phyloP scores from a whole-genome alignment of 495 filamentous ascomycete genomes.

The Penicillium manginii region DNA sequence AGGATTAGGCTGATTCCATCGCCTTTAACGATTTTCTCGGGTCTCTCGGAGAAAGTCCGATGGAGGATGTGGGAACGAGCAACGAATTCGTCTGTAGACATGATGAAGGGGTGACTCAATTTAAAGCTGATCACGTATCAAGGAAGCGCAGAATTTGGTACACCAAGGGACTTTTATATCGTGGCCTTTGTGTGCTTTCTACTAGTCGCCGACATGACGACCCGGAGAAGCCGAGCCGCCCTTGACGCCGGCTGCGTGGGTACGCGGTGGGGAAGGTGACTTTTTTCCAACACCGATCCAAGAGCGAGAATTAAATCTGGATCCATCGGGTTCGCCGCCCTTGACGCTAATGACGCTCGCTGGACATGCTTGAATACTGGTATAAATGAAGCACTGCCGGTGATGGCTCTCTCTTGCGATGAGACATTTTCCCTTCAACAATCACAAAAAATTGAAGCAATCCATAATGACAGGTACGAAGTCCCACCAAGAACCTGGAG shows the following conservation, averaged over 20 bases:
- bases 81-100: constrained; percentile 16
- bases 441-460: too few species aligned
- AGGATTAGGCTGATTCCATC: constrained; percentile 33
- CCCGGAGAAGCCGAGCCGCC: constrained; percentile 14
- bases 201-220: not conserved
- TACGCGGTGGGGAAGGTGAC: not conserved
- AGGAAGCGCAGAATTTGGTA: not conserved
- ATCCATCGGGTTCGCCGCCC: constrained; percentile 10
- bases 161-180: not conserved
- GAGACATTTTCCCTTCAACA: not conserved
- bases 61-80: constrained; percentile 28
- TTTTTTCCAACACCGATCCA: not conserved
- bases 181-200: not conserved
- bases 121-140: not conserved
- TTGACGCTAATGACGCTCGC: constrained; percentile 6
- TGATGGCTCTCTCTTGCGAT: not conserved
- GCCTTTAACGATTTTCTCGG: constrained; percentile 24
- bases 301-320: not conserved
- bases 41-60: constrained; percentile 25
- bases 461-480: not conserved
- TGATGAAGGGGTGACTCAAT: not conserved
- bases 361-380: not conserved
- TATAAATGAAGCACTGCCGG: not conserved
- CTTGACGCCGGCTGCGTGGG: constrained; percentile 13
- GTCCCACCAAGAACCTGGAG: not conserved